These are phyloP conservation scores for Beauveria pseudobassiana DNA, from an alignment of 2,329 filamentous ascomycete species.

Conservation along the genomic window DNA sequence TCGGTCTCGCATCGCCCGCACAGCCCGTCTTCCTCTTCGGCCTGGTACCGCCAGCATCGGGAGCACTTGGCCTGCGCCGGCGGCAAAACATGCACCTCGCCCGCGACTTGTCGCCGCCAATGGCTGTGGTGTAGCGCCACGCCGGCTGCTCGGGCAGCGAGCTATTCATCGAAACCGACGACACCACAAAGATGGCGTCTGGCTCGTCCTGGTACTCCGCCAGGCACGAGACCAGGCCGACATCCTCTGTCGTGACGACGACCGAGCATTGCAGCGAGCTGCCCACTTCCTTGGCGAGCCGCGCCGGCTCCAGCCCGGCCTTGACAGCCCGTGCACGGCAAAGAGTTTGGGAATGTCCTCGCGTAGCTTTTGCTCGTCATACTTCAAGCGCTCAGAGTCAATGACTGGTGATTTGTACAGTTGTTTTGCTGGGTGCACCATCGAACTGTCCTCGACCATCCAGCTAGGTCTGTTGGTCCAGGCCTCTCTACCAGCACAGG, in stretches of 20 bases:
- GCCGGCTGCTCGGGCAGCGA: constrained; percentile 20
- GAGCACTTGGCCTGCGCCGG: constrained; percentile 63
- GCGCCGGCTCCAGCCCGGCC: constrained; percentile 63
- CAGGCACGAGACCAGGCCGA: constrained; percentile 26
- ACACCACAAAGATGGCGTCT: constrained; percentile 61
- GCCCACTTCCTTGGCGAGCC: constrained; percentile 64
- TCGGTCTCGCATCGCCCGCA: constrained; percentile 68
- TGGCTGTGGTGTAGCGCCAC: constrained; percentile 36
- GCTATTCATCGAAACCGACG: constrained; percentile 46
- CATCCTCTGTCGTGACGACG: constrained; percentile 39
- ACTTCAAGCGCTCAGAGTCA: constrained; percentile 29
- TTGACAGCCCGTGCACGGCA: constrained; percentile 61
- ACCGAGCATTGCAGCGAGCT: constrained; percentile 76
- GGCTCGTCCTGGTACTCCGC: constrained; percentile 43
- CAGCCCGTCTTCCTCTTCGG: constrained; percentile 55
- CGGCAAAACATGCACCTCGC: constrained; percentile 38
- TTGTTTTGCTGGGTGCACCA: constrained; percentile 37
- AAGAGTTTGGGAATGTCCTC: constrained; percentile 41
- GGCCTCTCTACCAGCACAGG: constrained; percentile 78
- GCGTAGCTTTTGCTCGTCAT: constrained; percentile 32
- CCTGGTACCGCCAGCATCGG: constrained; percentile 82
- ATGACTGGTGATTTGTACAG: constrained; percentile 39
- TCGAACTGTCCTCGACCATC: constrained; percentile 43
- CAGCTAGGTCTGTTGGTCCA: constrained; percentile 68
- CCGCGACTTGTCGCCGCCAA: constrained; percentile 33